phyloP scores from a whole-genome alignment of 2,329 filamentous ascomycete species.

The Aspergillus proliferans region DNA sequence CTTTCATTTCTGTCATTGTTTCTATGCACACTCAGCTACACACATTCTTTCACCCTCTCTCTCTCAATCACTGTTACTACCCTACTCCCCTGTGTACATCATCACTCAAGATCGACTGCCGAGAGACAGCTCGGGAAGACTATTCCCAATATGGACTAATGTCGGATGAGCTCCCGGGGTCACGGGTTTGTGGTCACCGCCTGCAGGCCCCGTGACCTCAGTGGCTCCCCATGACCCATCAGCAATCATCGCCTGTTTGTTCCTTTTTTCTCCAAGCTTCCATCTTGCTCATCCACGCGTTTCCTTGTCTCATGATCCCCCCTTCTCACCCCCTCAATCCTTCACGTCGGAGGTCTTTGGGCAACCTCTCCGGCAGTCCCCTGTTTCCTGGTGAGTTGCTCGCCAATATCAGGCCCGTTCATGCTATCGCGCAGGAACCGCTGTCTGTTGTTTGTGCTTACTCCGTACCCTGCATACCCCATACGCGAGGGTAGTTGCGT shows the following conservation, averaged over 20 bases:
- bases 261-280: constrained; percentile 3
- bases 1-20: neutral
- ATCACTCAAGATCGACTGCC: constrained; percentile 23
- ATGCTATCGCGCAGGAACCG: no score
- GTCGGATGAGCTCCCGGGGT: constrained; percentile 25
- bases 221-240: neutral
- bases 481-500: no score
- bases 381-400: constrained; percentile 32
- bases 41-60: neutral
- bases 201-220: neutral
- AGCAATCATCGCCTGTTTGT: constrained; percentile 1
- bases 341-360: constrained; percentile 29
- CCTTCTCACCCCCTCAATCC: constrained; percentile 27
- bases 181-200: constrained; percentile 24
- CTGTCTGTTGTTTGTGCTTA: no score
- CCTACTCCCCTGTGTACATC: constrained; percentile 6
- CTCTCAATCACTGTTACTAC: neutral
- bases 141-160: constrained; percentile 29
- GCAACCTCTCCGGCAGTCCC: constrained; percentile 26
- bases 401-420: constrained; percentile 4
- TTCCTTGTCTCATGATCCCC: constrained; percentile 25
- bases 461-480: no score
- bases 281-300: neutral
- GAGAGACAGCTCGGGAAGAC: constrained; percentile 28
- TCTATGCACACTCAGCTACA: neutral